Base-by-base conservation (phyloP, 805 yeast species). In the Kluyveromyces siamensis region DNA sequence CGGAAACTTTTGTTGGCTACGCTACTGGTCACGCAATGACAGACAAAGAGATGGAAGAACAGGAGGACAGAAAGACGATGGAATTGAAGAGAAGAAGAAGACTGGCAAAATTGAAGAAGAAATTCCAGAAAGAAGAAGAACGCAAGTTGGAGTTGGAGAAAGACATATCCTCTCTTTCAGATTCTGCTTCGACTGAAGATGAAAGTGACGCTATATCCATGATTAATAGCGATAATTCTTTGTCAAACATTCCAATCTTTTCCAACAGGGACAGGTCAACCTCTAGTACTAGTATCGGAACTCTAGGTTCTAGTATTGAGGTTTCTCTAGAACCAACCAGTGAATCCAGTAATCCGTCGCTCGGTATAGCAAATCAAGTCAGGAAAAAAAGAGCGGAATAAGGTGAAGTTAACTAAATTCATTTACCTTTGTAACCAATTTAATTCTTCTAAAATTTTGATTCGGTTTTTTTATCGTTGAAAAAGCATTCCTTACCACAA, bases 201-300 rank as follows among this genome's bases (percentile, higher is more conserved):
- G 53, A 47, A 36, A 52, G 52, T 33, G 81, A 81, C 47, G 80
- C 81, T 4, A 62, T 69, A 30, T 65, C 69, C 5, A 49, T 63
- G 46, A 55, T 64, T 6, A 65, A 66, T 49, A 65, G 68, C 52
- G 69, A 63, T 46, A 64, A 63, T 47, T 66, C 71, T 1, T 52
- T 70, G 43, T 68, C 73, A 5, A 70, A 68, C 44, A 66, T 68
- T 33, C 72, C 73, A 6, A 49, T 71, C 16, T 71, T 71, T 51
- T 72, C 79, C 56, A 75, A 74, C 65, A 55, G 72, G 10, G 64
- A 58, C 13, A 45, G 57, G 11, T 65, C 71, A 18, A 58, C 63
- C 19, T 59, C 67, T 2, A 62, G 69, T 1, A 40, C 54, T 37
- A 40, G 50, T 18, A 48, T 56, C 14, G 57, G 54, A 13, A 52